Conservation (phyloP, 192 early-diverging fungal genomes). For the Backusella tuberculispora region DNA sequence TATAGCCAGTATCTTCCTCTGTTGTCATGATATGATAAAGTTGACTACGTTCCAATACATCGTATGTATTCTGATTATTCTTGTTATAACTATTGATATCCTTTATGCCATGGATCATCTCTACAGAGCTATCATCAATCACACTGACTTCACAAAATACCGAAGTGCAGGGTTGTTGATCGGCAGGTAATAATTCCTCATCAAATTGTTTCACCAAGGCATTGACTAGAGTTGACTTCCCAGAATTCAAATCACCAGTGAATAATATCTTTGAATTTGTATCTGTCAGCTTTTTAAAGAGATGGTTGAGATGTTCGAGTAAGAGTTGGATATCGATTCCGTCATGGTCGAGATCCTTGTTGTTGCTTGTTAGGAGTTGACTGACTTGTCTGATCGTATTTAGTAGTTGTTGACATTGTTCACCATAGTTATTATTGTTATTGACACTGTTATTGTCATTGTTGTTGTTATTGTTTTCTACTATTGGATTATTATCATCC, state of each 20-base stretch:
- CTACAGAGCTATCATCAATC: slow-evolving; percentile 81
- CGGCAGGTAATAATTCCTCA: slow-evolving; percentile 79
- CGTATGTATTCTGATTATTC: slow-evolving; percentile 68
- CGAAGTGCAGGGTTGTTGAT: slow-evolving; percentile 97
- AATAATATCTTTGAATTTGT: slow-evolving; percentile 91
- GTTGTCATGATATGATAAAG: slow-evolving; percentile 83
- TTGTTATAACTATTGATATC: slow-evolving; percentile 68
- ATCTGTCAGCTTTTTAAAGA: slow-evolving; percentile 83
- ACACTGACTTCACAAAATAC: slow-evolving; percentile 90
- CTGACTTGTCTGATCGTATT: neutral
- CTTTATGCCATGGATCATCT: slow-evolving; percentile 78
- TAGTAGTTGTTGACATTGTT: neutral
- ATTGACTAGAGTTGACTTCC: slow-evolving; percentile 96
- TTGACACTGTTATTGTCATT: neutral
- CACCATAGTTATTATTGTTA: neutral
- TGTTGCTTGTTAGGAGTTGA: neutral
- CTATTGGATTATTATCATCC: too few relatives aligned
- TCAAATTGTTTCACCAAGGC: slow-evolving; percentile 72
- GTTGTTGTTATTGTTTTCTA: too few relatives aligned
- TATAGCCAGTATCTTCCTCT: slow-evolving; percentile 84
- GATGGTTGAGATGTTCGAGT: slow-evolving; percentile 70
- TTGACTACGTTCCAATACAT: slow-evolving; percentile 62
- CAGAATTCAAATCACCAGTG: slow-evolving; percentile 96
- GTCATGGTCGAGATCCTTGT: neutral
- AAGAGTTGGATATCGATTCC: neutral